phyloP scores from a whole-genome alignment of 2,329 filamentous ascomycete species.

The Mycosphaerelloides madeirae region DNA sequence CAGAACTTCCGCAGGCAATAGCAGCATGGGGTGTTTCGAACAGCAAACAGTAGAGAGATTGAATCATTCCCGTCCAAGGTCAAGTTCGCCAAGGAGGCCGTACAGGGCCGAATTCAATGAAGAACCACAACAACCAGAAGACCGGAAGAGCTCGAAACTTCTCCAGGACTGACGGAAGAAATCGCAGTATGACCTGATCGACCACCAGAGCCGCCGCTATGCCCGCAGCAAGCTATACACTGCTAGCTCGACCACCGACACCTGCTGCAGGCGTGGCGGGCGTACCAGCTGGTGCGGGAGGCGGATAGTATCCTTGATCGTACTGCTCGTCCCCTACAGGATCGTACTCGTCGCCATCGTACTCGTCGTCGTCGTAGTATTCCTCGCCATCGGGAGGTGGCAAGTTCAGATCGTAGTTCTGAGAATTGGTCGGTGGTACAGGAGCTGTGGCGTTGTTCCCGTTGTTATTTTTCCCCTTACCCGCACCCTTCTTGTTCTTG shows the following conservation, averaged over 20 bases:
- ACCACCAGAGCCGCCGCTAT: constrained; percentile 11
- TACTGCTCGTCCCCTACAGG: constrained; percentile 24
- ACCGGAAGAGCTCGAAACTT: no score
- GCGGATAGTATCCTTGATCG: constrained; percentile 22
- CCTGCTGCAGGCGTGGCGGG: constrained; percentile 13
- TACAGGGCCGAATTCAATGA: background rate
- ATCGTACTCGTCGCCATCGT: constrained; percentile 27
- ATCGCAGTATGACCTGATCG: background rate
- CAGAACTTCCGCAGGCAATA: constrained; percentile 14
- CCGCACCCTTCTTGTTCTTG: constrained; percentile 79
- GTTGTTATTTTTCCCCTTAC: constrained; percentile 42
- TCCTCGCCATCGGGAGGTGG: constrained; percentile 29
- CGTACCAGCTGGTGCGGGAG: constrained; percentile 20
- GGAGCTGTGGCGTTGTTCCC: constrained; percentile 15
- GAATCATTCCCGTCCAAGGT: background rate
- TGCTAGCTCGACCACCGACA: constrained; percentile 9
- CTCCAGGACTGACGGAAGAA: no score
- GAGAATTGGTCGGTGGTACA: constrained; percentile 15
- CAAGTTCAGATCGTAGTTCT: constrained; percentile 28
- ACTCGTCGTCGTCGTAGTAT: constrained; percentile 31
- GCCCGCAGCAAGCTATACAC: constrained; percentile 19
- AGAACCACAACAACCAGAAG: background rate
- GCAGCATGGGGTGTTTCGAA: background rate
- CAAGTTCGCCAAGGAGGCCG: no score
- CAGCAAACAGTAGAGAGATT: no score